Base-by-base conservation (phyloP, 2,329 filamentous ascomycete species). In the Ceratocystis eucalypticola region DNA sequence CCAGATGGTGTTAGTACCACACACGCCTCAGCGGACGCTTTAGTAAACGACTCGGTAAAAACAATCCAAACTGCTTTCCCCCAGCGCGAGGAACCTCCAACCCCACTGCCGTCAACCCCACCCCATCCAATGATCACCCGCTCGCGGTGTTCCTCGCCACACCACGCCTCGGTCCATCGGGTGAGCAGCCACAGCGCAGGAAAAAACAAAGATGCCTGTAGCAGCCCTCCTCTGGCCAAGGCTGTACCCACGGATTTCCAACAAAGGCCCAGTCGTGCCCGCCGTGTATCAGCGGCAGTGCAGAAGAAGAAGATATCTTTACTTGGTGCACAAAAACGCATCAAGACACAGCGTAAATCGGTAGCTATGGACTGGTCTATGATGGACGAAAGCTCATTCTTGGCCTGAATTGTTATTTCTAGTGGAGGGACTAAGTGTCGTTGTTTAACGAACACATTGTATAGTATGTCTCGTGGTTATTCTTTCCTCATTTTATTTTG, bases 101-200 rank as follows among this genome's bases (percentile, higher is more conserved):
- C n/a, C 1, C 33, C 59, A 12, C 15, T 3, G 10, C n/a, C 30
- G 4, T 4, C 41, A 12, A 63, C 20, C 25, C 22, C 61, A 4
- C 61, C 61, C 17, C 61, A 63, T 28, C 61, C 61, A n/a, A 63
- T 63, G 61, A 45, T 63, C 44, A 63, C 61, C 8, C 44, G 61
- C 5, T 63, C 61, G 4, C 61, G 61, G 15, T 63, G 61, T 20
- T 63, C 61, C 7, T 63, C 45, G 30, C 61, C 61, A 5, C 41
- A 63, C n/a, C 61, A 63, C 44, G 17, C 30, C 28, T 33, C 25
- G 4, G 17, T 45, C n/a, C 20, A 25, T 3, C 22, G 44, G 25
- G 33, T 7, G 20, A 8, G 22, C 8, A 12, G 22, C 10, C 28
- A 50, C 8, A 12, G 61, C 61, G 20, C 17, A 20, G 44, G 48